Conservation (phyloP, 2,329 filamentous ascomycete species). For the Aspergillus sp. region DNA sequence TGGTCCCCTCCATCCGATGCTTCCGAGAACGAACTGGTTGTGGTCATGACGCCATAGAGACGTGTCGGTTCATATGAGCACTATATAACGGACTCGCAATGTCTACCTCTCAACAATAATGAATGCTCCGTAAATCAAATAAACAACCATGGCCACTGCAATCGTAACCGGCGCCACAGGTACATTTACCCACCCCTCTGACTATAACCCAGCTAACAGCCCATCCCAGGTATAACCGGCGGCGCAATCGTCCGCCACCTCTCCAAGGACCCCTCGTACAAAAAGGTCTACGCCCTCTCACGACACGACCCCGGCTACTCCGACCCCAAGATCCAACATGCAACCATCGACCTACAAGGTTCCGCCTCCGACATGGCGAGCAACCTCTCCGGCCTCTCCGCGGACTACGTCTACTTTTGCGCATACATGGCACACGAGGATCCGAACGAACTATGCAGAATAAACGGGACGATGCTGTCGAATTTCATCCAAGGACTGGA, state of each 20-base stretch:
- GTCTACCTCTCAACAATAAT: no score
- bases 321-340: conserved; percentile 43
- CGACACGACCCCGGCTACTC: conserved; percentile 44
- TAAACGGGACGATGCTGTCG: conserved; percentile 50
- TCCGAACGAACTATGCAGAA: conserved; percentile 40
- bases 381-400: conserved; percentile 40
- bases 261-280: conserved; percentile 40
- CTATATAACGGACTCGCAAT: no score
- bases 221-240: conserved; percentile 44
- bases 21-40: no score
- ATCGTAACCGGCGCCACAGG: not conserved
- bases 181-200: not conserved
- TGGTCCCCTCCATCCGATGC: no score
- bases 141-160: not conserved
- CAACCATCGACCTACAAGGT: conserved; percentile 43
- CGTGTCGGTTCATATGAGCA: no score
- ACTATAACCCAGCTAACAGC: not conserved
- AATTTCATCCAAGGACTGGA: conserved; percentile 55
- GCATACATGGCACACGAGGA: conserved; percentile 47
- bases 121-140: no score
- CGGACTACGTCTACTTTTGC: conserved; percentile 50
- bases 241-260: conserved; percentile 47
- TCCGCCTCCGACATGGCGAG: conserved; percentile 43
- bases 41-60: no score
- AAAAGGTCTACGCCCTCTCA: conserved; percentile 47